Base-by-base conservation (phyloP, 2,329 filamentous ascomycete species). In the Botrytis galanthina region DNA sequence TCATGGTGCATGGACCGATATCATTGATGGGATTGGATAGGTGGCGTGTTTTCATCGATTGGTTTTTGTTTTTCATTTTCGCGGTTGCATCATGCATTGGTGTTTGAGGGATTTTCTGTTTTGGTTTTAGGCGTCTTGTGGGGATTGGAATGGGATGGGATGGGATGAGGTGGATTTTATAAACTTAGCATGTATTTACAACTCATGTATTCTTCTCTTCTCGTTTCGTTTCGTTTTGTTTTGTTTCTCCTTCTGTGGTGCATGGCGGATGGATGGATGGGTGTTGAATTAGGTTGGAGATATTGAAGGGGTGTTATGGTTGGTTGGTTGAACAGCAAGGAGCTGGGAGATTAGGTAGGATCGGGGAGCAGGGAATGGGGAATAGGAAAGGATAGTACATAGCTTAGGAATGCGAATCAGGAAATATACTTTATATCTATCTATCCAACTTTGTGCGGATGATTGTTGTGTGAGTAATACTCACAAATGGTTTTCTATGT, bases 151-250 rank as follows among this genome's bases (percentile, higher is more conserved):
- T 16, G 51, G 51, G n/a, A 16, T 51, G 14, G 4, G 26, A 3
- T 16, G 14, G 37, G 8, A 22, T 63, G n/a, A 18, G 7, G 37
- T 44, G 37, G n/a, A 29, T 20, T 42, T 42, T 29, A 39, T 54
- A 37, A 54, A 26, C 1, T 67, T 67, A 37, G 46, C 46, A 67
- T 67, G 64, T 67, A 67, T 39, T 54, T 29, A 54, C 64, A 54
- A 48, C 46, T 67, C 64, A 67, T 67, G 64, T 67, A 67, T 67
- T 67, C 32, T 67, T 54, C 46, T 51, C 20, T 66, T 51, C 44
- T 12, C n/a, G 12, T 16, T n/a, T 42, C 29, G 16, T 8, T 62
- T 10, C n/a, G 22, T 16, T 61, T 39, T 29, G 16, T 8, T 42
- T 10, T 10, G 22, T 29, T 42, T 63, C 29, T 29, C 2, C 14